Percentiles rank a stretch among this genome's conserved stretches.
phyloP scores from a whole-genome alignment of 2,329 filamentous ascomycete species.

The Ophiostoma fasciatum region DNA sequence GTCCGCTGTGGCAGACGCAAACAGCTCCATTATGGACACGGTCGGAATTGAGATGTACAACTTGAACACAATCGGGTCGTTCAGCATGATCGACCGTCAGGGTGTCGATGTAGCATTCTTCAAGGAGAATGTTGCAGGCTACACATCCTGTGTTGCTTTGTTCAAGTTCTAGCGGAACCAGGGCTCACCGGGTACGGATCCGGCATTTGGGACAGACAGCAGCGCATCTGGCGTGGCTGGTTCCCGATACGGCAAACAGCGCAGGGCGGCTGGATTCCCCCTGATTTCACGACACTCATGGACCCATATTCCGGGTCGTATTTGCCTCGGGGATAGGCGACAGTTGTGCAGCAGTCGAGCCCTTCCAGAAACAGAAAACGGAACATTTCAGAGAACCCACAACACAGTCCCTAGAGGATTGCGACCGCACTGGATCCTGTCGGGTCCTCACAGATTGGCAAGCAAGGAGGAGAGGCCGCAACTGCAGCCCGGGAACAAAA shows the following conservation, averaged over 20 bases:
- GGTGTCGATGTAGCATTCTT: conserved; percentile 10
- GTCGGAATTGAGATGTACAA: conserved; percentile 22
- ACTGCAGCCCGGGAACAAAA: too few relatives aligned
- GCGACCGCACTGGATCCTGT: not conserved
- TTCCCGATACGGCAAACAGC: too few relatives aligned
- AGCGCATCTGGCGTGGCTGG: too few relatives aligned
- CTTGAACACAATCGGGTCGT: conserved; percentile 29
- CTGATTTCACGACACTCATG: too few relatives aligned
- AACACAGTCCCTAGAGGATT: too few relatives aligned
- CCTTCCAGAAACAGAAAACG: not conserved
- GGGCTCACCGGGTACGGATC: conserved; percentile 4
- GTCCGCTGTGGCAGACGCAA: too few relatives aligned
- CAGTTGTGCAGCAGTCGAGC: conserved; percentile 3
- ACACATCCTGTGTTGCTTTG: conserved; percentile 13
- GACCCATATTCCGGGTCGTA: too few relatives aligned
- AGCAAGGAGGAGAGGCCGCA: not conserved
- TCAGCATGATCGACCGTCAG: conserved; percentile 11
- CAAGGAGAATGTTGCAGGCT: conserved; percentile 12
- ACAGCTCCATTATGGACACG: conserved; percentile 5
- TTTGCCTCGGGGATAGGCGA: conserved; percentile 8
- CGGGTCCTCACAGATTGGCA: not conserved
- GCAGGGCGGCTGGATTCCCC: too few relatives aligned
- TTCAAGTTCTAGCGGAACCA: conserved; percentile 12
- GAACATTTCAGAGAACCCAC: not conserved
- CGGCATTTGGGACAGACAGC: too few relatives aligned